A percentile compares a stretch with the other conserved stretches of the same genome.
Conservation (phyloP, 176 grass and related monocot genomes). For the Luzula sylvatica region DNA sequence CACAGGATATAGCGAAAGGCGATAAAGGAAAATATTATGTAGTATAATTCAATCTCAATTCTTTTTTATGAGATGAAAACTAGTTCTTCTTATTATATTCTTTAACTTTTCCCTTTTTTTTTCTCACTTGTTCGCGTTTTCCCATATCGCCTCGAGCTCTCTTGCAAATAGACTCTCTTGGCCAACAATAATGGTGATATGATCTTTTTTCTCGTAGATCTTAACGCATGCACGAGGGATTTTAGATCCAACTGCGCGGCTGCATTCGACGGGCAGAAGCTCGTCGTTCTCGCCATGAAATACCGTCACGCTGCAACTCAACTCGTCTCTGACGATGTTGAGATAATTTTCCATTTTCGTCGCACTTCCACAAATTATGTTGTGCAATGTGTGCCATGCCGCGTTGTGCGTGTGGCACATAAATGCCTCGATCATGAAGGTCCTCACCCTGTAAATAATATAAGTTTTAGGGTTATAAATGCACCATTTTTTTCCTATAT, state of each 20-base stretch:
- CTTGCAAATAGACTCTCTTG: conserved; percentile 63
- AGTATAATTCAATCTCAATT: no score
- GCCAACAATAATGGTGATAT: conserved; percentile 83
- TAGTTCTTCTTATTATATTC: no score
- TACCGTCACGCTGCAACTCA: conserved; percentile 52
- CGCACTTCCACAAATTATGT: conserved; percentile 79
- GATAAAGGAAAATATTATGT: no score
- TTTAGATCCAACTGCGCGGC: conserved; percentile 34
- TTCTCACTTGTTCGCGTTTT: conserved; percentile 26
- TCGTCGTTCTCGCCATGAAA: conserved; percentile 86
- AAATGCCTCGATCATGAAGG: conserved; percentile 78
- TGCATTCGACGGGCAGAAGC: conserved; percentile 67
- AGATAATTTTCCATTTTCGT: conserved; percentile 62
- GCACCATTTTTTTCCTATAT: background rate
- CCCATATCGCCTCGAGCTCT: conserved; percentile 89
- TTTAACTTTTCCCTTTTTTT: no score
- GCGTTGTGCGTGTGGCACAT: conserved; percentile 98
- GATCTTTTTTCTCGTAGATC: conserved; percentile 61
- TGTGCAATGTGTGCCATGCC: conserved; percentile 98
- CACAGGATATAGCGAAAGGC: no score
- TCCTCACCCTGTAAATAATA: conserved; percentile 41
- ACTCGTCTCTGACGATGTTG: conserved; percentile 25
- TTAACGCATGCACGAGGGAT: conserved; percentile 58
- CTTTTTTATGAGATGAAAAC: no score
- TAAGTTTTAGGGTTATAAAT: background rate